These are phyloP conservation scores for Taphrina confusa DNA, from an alignment of 1,139 yeast genomes.

Conservation along the genomic window DNA sequence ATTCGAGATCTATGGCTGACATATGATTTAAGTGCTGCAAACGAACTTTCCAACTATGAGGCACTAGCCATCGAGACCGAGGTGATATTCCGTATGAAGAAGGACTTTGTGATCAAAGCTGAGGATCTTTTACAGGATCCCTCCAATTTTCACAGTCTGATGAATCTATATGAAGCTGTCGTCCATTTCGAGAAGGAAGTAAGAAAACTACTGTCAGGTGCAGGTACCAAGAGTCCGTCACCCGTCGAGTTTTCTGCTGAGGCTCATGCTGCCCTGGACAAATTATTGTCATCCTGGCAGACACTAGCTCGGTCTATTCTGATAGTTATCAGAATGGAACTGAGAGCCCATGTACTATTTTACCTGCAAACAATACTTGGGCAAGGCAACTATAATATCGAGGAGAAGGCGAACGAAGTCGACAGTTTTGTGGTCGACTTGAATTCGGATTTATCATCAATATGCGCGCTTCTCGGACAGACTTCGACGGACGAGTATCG, in stretches of 20 bases:
- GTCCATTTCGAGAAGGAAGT: conserved; percentile 2
- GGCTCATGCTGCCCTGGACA: conserved; percentile 16
- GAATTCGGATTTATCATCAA: conserved; percentile 24
- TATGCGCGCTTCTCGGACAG: neutral
- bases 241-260: neutral
- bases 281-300: conserved; percentile 17
- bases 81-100: neutral
- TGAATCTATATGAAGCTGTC: conserved; percentile 6
- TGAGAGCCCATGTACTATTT: conserved; percentile 34
- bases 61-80: conserved; percentile 6
- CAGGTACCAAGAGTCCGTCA: neutral
- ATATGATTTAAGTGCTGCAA: neutral
- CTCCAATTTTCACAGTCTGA: neutral
- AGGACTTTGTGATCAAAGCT: neutral
- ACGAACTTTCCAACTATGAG: neutral
- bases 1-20: conserved; percentile 12
- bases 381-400: conserved; percentile 31
- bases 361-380: conserved; percentile 22
- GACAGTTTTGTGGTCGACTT: conserved; percentile 33
- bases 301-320: conserved; percentile 16
- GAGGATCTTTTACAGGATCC: conserved; percentile 18
- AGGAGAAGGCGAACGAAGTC: conserved; percentile 27
- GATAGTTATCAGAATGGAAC: conserved; percentile 30
- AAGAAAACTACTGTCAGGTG: neutral
- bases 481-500: conserved; percentile 12